These are phyloP conservation scores for Centrapalus pauciflorus DNA, from an alignment of 129 eudicot genomes.

Conservation along the genomic window DNA sequence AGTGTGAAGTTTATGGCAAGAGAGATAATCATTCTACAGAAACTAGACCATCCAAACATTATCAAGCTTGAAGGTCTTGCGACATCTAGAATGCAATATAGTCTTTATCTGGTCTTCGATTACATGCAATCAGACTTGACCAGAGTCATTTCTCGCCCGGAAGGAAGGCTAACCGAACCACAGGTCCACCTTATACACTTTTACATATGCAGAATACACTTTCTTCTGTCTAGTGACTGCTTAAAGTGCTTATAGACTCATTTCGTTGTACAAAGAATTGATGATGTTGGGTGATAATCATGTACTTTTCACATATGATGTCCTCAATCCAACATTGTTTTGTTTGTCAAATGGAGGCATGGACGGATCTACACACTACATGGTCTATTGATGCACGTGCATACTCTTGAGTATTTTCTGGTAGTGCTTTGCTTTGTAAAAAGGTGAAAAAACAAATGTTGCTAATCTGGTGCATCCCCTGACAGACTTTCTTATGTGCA, in stretches of 20 bases:
- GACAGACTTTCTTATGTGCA: no score
- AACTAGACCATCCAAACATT: constrained; percentile 77
- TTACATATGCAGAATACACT: not conserved
- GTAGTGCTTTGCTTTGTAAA: no score
- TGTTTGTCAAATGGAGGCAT: not conserved
- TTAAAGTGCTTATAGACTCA: not conserved
- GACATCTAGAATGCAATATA: constrained; percentile 84
- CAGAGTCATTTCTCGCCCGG: constrained; percentile 55
- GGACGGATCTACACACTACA: no score
- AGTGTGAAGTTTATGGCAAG: constrained; percentile 87
- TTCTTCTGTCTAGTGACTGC: no score
- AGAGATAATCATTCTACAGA: constrained; percentile 61
- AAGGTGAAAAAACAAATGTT: no score
- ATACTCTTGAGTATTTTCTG: no score
- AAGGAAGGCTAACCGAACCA: constrained; percentile 69
- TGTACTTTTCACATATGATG: not conserved
- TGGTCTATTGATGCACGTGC: no score
- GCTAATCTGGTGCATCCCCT: no score
- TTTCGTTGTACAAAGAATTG: not conserved
- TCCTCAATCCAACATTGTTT: not conserved
- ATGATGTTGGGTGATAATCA: not conserved
- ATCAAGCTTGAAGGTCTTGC: constrained; percentile 90
- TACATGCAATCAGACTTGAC: constrained; percentile 70
- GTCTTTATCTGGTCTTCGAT: constrained; percentile 79
- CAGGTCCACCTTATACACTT: constrained; percentile 42